phyloP scores from a whole-genome alignment of 1,139 yeast genomes.

The Hyphopichia burtonii region DNA sequence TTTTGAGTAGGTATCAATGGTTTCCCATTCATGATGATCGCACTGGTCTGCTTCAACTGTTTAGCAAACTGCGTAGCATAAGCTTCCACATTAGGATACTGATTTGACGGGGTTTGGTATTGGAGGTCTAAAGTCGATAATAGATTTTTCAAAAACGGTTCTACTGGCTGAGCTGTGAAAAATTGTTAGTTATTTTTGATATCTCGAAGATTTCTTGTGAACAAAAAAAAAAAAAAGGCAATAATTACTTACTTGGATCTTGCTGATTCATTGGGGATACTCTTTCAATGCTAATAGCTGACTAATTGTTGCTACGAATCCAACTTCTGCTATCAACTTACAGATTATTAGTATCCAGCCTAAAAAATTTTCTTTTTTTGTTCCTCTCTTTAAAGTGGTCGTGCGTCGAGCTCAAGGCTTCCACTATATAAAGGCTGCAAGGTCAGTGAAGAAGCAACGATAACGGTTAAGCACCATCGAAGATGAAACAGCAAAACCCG shows the following conservation, averaged over 20 bases:
- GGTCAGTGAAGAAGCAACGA: not conserved
- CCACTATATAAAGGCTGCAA: not conserved
- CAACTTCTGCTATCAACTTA: too few species aligned
- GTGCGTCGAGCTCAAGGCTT: not conserved
- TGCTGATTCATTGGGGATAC: slow-evolving; percentile 9
- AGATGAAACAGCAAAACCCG: not conserved
- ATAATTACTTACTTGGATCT: slow-evolving; percentile 33
- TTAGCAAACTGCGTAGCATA: slow-evolving; percentile 53
- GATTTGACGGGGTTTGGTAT: slow-evolving; percentile 22
- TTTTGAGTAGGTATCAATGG: slow-evolving; percentile 47
- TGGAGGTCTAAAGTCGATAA: slow-evolving; percentile 39
- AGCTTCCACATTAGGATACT: slow-evolving; percentile 41
- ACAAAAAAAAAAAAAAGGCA: too few species aligned
- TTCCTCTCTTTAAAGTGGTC: not conserved
- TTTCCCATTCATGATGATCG: slow-evolving; percentile 62
- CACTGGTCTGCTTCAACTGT: slow-evolving; percentile 43
- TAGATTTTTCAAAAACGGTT: slow-evolving; percentile 42
- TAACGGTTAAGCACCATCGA: not conserved
- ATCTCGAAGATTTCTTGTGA: too few species aligned
- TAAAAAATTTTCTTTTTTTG: not conserved
- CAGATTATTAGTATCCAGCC: too few species aligned
- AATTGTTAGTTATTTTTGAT: slow-evolving; percentile 5
- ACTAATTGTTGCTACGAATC: not conserved
- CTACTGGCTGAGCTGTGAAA: slow-evolving; percentile 41
- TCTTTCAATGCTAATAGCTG: not conserved